Base-by-base conservation (phyloP, 2,329 filamentous ascomycete genomes). In the Talaromyces sp. region DNA sequence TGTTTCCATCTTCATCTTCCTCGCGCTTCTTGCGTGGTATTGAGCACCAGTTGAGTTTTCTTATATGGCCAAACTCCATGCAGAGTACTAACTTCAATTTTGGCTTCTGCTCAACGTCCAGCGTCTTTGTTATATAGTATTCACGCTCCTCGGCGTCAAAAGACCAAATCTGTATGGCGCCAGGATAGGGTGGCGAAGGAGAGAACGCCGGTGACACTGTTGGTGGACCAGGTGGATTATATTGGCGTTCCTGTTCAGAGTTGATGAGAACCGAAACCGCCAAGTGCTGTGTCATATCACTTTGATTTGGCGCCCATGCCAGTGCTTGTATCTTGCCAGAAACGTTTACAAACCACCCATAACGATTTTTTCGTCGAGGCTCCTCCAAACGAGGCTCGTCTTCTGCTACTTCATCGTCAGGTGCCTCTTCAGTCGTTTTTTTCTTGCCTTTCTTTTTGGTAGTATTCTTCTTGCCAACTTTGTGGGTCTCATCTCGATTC, bases 81-180 rank as follows among this genome's bases (percentile, higher is more conserved):
- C 83, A 85, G n/a, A 87, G 69, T 3, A 82, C 79, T 39, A 81
- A 66, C 28, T 75, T 74, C 49, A 87, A 74, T 52, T 70, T 68
- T 3, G 85, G 84, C 17, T 75, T 66, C 9, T 62, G 66, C 0
- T 66, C 68, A 65, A 76, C 75, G 66, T 84, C 78, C 7, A 85
- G 70, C 2, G 70, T 73, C 15, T 75, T 74, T 0, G 75, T 70
- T 17, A 65, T 60, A 1, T 70, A 67, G 6, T 71, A 67, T 49
- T 70, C 59, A 17, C 69, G 72, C 3, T 78, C 75, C 42, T 75
- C 72, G 9, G 62, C 58, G 22, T 63, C 55, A 65, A 88, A 84
- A 6, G 80, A 75, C 85, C 85, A 88, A 7, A 88, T 80, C 64
- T 87, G 84, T 33, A 88, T 77, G 2, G 78, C 79, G 15, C 80